Conservation (phyloP, 2,329 filamentous ascomycete genomes). For the Penicillium decumbens region DNA sequence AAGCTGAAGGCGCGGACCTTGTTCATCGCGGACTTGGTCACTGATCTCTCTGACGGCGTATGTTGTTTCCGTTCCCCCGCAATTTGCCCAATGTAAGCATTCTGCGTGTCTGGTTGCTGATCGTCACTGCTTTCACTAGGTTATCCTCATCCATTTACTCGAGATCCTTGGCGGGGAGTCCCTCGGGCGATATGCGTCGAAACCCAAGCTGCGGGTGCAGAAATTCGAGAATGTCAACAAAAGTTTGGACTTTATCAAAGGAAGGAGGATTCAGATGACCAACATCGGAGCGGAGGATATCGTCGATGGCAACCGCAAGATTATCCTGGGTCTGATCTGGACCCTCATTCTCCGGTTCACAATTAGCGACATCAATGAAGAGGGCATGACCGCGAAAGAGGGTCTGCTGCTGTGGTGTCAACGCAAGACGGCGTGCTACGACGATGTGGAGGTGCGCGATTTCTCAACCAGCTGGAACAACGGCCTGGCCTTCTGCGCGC, state of each 20-base stretch:
- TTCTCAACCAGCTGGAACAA: slow-evolving; percentile 98
- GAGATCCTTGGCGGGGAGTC: slow-evolving; percentile 94
- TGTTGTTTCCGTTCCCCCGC: slow-evolving; percentile 37
- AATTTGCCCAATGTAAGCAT: not conserved
- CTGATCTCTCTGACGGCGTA: slow-evolving; percentile 90
- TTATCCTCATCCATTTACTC: slow-evolving; percentile 92
- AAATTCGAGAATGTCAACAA: slow-evolving; percentile 98
- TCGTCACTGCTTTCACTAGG: slow-evolving; percentile 49
- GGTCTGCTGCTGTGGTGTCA: slow-evolving; percentile 95
- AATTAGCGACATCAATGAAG: slow-evolving; percentile 97
- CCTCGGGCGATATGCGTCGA: slow-evolving; percentile 91
- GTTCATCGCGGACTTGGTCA: slow-evolving; percentile 79
- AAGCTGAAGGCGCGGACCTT: slow-evolving; percentile 77
- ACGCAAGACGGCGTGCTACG: slow-evolving; percentile 96
- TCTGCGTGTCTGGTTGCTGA: not conserved
- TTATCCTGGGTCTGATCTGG: slow-evolving; percentile 96
- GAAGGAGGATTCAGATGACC: slow-evolving; percentile 88
- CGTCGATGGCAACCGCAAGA: slow-evolving; percentile 95
- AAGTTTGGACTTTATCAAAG: slow-evolving; percentile 87
- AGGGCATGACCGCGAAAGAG: slow-evolving; percentile 96
- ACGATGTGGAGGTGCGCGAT: slow-evolving; percentile 90
- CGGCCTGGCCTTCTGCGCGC: slow-evolving; percentile 89
- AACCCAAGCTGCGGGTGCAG: slow-evolving; percentile 93
- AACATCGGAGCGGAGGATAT: slow-evolving; percentile 98
- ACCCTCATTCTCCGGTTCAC: slow-evolving; percentile 96